Base-by-base conservation (phyloP, 495 filamentous ascomycete genomes). In the Penicillium macrosclerotiorum region DNA sequence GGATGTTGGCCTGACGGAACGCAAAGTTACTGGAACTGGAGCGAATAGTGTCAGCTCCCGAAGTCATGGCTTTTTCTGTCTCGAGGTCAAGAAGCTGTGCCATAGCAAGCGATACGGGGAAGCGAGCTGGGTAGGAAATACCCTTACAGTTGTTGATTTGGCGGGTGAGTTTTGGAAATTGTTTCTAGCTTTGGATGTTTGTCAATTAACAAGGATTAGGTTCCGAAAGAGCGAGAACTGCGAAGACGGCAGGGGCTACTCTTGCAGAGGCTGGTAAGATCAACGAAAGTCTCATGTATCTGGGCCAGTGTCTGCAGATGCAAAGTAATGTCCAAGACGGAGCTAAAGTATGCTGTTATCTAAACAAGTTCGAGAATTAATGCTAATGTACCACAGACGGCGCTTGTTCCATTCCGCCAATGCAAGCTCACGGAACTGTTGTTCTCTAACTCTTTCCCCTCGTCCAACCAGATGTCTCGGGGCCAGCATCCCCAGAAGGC, bases 181-280 rank as follows among this genome's bases (percentile, higher is more conserved):
- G 6, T 31, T 14, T 35, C n/a, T 26, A 3, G 14, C 12, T 34
- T 26, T 24, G 24, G 11, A 27, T 14, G 16, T 27, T 5, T 5
- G 19, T 8, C 20, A 38, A 45, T 29, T 68, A 41, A 69, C 41
- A 12, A 22, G 16, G 6, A 0, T 23, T n/a, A 81, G 81, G 83
- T 7, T 96, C 93, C 42, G 93, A 98, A 65, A 84, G 93, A 42
- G 91, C 92, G 16, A 77, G 90, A 54, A 89, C 90, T 42, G 90
- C 94, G 11, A 95, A 96, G 69, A 96, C 94, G 14, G 85, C 89
- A 0, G 92, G 93, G 14, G 83, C 89, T 0, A 96, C 91, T 1
- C 78, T 98, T 2, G 90, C 85, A 0, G 93, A 98, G 66, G 94
- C 93, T 16, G 94, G 93, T 13, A 96, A 95, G 65, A 98, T 98